These are phyloP conservation scores for Senecio squalidus DNA, from an alignment of 140 eudicot species.

Conservation along the genomic window DNA sequence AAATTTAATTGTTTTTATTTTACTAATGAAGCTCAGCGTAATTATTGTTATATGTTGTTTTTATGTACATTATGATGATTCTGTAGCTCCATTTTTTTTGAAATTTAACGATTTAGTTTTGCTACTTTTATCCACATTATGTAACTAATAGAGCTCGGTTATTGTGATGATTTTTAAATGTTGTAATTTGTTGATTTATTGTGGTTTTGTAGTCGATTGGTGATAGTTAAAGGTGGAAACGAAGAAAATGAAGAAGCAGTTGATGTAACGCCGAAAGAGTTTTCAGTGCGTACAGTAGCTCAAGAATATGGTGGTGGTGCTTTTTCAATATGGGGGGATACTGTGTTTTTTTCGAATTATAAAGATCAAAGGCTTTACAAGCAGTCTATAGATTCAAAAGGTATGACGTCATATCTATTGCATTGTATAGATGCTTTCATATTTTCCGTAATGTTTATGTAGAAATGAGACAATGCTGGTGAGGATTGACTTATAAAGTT, in stretches of 20 bases:
- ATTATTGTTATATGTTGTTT: no score
- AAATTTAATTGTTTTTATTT: no score
- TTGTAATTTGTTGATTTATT: background rate
- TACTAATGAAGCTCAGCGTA: no score
- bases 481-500: background rate
- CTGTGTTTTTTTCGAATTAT: conserved; percentile 75
- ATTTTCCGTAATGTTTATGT: background rate
- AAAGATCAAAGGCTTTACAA: conserved; percentile 91
- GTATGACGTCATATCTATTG: conserved; percentile 25
- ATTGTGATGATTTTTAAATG: background rate
- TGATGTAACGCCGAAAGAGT: conserved; percentile 83
- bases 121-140: no score
- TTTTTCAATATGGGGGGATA: conserved; percentile 54
- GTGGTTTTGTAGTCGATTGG: conserved; percentile 50
- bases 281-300: conserved; percentile 79
- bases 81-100: no score
- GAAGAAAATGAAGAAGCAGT: conserved; percentile 44
- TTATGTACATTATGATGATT: no score
- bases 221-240: conserved; percentile 57
- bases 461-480: background rate
- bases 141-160: no score
- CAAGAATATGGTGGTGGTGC: conserved; percentile 98
- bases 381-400: conserved; percentile 55
- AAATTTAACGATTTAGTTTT: no score
- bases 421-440: background rate